Evolutionary conservation across 169 alveolate genomes (phyloP).

Genomic region (Eimeria maxima): DNA sequence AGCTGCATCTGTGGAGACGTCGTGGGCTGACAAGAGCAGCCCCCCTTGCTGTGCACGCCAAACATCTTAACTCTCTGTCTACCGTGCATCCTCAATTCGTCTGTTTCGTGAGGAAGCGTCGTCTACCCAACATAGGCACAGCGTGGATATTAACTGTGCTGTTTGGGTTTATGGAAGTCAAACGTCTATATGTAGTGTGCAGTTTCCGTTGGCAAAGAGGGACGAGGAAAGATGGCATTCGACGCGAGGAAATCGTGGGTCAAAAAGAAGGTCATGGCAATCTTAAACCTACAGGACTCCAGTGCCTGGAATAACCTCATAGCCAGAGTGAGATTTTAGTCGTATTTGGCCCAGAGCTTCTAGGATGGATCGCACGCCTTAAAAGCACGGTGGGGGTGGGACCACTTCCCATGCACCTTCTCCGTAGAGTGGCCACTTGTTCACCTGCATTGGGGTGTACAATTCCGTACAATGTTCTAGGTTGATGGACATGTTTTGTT

Average conservation of each 20-base stretch:
- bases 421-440: background rate
- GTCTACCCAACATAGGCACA: background rate
- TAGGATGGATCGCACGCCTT: background rate
- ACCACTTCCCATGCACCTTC: background rate
- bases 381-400: background rate
- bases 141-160: background rate
- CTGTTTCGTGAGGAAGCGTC: background rate
- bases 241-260: slow-evolving; percentile 79
- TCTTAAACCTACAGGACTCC: slow-evolving; percentile 22
- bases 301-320: slow-evolving; percentile 69
- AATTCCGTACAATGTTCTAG: background rate
- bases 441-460: background rate
- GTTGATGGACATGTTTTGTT: background rate
- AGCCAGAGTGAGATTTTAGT: slow-evolving; percentile 57
- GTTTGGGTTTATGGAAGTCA: background rate
- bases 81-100: background rate
- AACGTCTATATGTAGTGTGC: background rate
- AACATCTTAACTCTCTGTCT: background rate
- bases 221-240: slow-evolving; percentile 69
- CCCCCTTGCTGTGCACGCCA: background rate
- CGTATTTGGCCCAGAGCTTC: background rate
- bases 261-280: slow-evolving; percentile 76
- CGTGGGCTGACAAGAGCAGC: background rate
- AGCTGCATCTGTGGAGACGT: background rate
- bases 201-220: background rate